Percentiles rank a stretch among this genome's conserved stretches.
These are phyloP conservation scores for Pelargonium nanum DNA, from an alignment of 345 rosid genomes.

Conservation along the genomic window DNA sequence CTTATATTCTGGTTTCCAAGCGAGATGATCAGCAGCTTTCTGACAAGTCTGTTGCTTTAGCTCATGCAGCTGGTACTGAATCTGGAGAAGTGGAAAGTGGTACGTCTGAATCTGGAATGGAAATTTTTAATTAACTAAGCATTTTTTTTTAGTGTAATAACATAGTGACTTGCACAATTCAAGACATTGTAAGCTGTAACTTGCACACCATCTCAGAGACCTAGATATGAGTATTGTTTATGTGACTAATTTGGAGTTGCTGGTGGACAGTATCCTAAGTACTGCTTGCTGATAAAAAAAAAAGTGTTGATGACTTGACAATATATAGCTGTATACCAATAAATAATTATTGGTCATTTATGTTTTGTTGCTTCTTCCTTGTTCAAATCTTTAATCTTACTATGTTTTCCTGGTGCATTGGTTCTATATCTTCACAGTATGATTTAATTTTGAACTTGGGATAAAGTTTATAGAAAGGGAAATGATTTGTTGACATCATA, in stretches of 20 bases:
- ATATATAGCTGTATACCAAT: background rate
- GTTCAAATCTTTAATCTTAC: too few relatives aligned
- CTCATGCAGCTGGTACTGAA: slow-evolving; percentile 30
- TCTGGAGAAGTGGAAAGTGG: slow-evolving; percentile 38
- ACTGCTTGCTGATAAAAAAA: too few relatives aligned
- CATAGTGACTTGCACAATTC: background rate
- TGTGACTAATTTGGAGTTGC: background rate
- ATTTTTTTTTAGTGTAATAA: background rate
- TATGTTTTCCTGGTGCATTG: too few relatives aligned
- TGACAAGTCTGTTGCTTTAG: slow-evolving; percentile 24
- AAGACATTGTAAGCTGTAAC: background rate
- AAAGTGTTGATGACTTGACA: background rate
- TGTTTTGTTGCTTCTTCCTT: background rate
- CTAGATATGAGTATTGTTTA: background rate
- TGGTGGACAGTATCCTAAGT: background rate
- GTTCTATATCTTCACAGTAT: too few relatives aligned
- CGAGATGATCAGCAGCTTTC: slow-evolving; percentile 37
- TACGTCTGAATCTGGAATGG: slow-evolving; percentile 14
- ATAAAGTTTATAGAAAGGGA: too few relatives aligned
- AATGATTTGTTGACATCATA: too few relatives aligned
- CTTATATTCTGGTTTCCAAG: slow-evolving; percentile 28
- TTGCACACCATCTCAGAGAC: background rate
- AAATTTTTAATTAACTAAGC: background rate
- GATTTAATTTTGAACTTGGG: too few relatives aligned
- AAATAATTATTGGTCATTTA: background rate